Evolutionary conservation across 2,329 filamentous ascomycete species (phyloP).

Genomic region (Hypomyces rosellus): DNA sequence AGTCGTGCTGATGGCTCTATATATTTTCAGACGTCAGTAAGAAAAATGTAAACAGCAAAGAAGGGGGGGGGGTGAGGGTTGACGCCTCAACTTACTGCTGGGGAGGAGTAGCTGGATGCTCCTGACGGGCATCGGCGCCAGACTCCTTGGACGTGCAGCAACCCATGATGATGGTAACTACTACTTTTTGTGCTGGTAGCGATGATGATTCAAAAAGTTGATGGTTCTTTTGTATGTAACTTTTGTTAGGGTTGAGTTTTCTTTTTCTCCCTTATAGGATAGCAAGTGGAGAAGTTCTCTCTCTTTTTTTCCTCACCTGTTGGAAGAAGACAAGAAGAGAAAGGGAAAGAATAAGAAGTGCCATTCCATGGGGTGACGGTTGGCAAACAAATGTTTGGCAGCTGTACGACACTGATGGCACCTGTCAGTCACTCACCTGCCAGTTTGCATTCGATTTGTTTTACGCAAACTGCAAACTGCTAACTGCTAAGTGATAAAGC

Average conservation of each 20-base stretch:
- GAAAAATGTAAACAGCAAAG: not conserved
- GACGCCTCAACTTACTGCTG: conserved; percentile 4
- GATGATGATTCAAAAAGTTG: too few relatives aligned
- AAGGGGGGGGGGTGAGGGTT: too few relatives aligned
- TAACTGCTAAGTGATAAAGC: too few relatives aligned
- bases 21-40: not conserved
- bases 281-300: too few relatives aligned
- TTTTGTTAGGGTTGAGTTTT: too few relatives aligned
- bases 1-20: not conserved
- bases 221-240: too few relatives aligned
- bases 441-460: too few relatives aligned
- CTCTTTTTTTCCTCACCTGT: not conserved
- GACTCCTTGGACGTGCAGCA: conserved; percentile 10
- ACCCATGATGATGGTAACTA: conserved; percentile 4
- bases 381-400: conserved; percentile 4
- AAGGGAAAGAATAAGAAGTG: not conserved
- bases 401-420: conserved; percentile 1
- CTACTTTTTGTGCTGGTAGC: too few relatives aligned
- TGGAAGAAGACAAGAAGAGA: not conserved
- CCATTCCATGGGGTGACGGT: not conserved
- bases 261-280: too few relatives aligned
- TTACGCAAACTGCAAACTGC: too few relatives aligned
- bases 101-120: not conserved
- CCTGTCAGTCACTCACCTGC: too few relatives aligned
- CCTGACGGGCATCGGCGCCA: not conserved